A percentile compares a stretch with the other conserved stretches of the same genome.
These are phyloP conservation scores for Boehmeria nivea DNA, from an alignment of 306 rosid genomes.

Conservation along the genomic window DNA sequence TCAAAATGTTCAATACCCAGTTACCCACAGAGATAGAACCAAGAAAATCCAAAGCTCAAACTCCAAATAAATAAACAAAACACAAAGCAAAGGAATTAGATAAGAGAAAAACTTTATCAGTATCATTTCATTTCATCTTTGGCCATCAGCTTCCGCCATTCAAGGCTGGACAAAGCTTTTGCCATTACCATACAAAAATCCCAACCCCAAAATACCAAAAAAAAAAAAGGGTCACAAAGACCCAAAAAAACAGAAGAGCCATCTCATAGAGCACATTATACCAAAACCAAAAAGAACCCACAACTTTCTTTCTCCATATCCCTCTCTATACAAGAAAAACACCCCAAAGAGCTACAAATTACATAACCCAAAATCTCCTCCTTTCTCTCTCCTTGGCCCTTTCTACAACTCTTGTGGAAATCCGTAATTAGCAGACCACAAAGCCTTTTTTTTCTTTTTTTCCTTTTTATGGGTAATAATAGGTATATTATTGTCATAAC, in stretches of 20 bases:
- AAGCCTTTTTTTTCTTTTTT: not conserved
- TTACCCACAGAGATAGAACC: too few relatives aligned
- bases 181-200: constrained; percentile 1
- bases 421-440: not conserved
- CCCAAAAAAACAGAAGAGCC: constrained; percentile 23
- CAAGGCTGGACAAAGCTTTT: constrained; percentile 3
- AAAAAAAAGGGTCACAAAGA: not conserved
- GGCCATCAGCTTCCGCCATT: constrained; percentile 1
- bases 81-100: too few relatives aligned
- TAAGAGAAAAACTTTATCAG: too few relatives aligned
- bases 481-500: not conserved
- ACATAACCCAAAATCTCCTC: constrained; percentile 14
- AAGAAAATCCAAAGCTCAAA: too few relatives aligned
- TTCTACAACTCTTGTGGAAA: constrained; percentile 17
- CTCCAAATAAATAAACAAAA: too few relatives aligned
- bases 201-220: not conserved
- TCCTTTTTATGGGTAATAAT: not conserved
- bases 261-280: constrained; percentile 36
- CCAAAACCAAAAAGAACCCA: too few relatives aligned
- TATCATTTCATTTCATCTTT: too few relatives aligned
- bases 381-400: constrained; percentile 19
- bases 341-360: constrained; percentile 33
- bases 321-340: constrained; percentile 5
- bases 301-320: constrained; percentile 17
- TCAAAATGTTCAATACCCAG: too few relatives aligned